phyloP scores from a whole-genome alignment of 2,329 filamentous ascomycete species.

The Spiromastix sp. region DNA sequence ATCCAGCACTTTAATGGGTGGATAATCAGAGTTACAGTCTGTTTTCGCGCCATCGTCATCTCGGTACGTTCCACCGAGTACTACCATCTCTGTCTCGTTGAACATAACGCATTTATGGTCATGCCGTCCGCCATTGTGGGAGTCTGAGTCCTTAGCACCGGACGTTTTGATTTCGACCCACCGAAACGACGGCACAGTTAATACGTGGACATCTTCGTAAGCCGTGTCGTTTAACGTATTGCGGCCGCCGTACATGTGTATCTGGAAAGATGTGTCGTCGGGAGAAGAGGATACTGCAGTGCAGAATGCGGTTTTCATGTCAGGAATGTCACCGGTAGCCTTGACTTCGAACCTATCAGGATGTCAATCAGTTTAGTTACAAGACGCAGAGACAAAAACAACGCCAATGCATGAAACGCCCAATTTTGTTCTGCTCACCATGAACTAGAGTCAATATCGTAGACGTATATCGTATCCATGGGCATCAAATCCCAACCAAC shows the following conservation, averaged over 20 bases:
- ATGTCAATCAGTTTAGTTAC: background rate
- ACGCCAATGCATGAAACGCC: too few relatives aligned
- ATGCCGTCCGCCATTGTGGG: background rate
- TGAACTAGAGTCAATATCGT: constrained; percentile 5
- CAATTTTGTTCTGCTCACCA: too few relatives aligned
- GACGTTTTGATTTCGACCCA: constrained; percentile 2
- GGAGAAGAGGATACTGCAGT: constrained; percentile 3
- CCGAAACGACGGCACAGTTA: constrained; percentile 4
- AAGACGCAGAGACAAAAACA: background rate
- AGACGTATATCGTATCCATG: constrained; percentile 3
- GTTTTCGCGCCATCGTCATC: background rate
- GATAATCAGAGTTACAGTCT: constrained; percentile 1
- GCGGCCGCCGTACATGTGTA: constrained; percentile 6
- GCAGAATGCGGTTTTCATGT: constrained; percentile 2
- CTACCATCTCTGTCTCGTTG: constrained; percentile 5
- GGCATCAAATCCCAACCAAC: constrained; percentile 2
- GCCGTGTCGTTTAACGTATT: background rate
- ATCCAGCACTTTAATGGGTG: constrained; percentile 4
- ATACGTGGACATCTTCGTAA: constrained; percentile 1
- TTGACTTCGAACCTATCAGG: constrained; percentile 3
- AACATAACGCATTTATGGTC: constrained; percentile 3
- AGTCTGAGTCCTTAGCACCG: background rate
- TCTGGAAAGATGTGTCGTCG: constrained; percentile 3
- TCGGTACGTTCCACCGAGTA: constrained; percentile 2
- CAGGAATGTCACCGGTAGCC: constrained; percentile 4